phyloP scores from a whole-genome alignment of 805 yeast genomes.

The Monosporozyma unispora region DNA sequence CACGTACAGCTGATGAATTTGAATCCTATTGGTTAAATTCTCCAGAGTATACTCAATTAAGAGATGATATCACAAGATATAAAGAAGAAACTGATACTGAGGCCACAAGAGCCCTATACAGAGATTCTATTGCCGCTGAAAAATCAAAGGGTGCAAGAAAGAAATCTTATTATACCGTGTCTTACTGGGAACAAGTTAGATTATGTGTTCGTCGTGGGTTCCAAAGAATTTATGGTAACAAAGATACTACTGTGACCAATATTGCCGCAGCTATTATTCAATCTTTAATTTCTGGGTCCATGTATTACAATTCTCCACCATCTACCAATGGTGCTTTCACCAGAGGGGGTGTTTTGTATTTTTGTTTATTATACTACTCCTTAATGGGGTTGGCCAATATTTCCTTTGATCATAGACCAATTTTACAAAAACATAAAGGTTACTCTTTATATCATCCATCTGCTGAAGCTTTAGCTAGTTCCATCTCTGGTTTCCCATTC shows the following conservation, averaged over 20 bases:
- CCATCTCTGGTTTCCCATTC: constrained; percentile 55
- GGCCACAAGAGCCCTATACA: constrained; percentile 30
- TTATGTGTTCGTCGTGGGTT: constrained; percentile 44
- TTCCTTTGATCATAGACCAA: constrained; percentile 44
- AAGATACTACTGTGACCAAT: constrained; percentile 36
- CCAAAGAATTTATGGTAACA: constrained; percentile 51
- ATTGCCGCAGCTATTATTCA: constrained; percentile 35
- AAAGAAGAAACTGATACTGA: constrained; percentile 23
- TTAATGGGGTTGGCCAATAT: constrained; percentile 43
- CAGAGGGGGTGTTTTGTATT: constrained; percentile 57
- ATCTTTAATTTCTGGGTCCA: constrained; percentile 53
- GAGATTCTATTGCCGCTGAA: constrained; percentile 23
- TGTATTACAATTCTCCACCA: constrained; percentile 46
- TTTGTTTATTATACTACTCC: constrained; percentile 45
- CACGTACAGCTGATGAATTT: constrained; percentile 52
- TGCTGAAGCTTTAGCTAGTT: constrained; percentile 62
- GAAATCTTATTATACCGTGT: constrained; percentile 22
- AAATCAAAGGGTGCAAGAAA: constrained; percentile 19
- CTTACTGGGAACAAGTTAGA: constrained; percentile 38
- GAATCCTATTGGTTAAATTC: constrained; percentile 38
- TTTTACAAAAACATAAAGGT: constrained; percentile 61
- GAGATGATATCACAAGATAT: constrained; percentile 36
- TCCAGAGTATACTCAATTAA: constrained; percentile 31
- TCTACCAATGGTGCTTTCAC: constrained; percentile 51
- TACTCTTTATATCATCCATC: constrained; percentile 69